Conservation (phyloP, 1,284 basidiomycete genomes). For the Pseudozyma sp. region DNA sequence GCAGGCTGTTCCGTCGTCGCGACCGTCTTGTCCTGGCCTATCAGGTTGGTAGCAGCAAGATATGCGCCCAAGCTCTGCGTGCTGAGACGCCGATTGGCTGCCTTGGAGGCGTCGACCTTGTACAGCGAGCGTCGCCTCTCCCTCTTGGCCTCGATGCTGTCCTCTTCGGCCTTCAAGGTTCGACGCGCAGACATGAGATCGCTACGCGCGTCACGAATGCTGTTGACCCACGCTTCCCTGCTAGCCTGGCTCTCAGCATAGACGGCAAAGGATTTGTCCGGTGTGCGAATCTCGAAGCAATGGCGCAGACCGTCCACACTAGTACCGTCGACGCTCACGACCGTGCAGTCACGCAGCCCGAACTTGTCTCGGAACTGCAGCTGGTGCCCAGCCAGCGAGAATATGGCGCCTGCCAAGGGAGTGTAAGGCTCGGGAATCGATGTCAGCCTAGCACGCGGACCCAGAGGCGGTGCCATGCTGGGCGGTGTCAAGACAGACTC, state of each 20-base stretch:
- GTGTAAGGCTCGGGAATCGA: constrained; percentile 40
- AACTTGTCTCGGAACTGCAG: constrained; percentile 65
- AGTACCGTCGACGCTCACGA: constrained; percentile 61
- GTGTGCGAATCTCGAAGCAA: constrained; percentile 66
- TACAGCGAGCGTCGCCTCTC: constrained; percentile 42
- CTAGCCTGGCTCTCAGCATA: constrained; percentile 57
- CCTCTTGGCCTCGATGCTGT: constrained; percentile 59
- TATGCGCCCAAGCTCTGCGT: constrained; percentile 53
- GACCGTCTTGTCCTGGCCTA: constrained; percentile 27
- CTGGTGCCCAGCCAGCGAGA: constrained; percentile 49
- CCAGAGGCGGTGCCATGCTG: constrained; percentile 9
- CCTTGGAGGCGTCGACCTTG: constrained; percentile 36
- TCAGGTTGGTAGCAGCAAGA: constrained; percentile 30
- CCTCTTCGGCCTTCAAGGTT: constrained; percentile 60
- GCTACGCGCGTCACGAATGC: constrained; percentile 63
- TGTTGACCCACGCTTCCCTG: constrained; percentile 60
- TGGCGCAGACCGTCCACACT: constrained; percentile 43
- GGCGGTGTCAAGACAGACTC: constrained; percentile 23
- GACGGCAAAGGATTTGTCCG: constrained; percentile 66
- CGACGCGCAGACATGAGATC: constrained; percentile 61
- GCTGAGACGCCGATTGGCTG: constrained; percentile 31
- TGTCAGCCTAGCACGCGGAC: constrained; percentile 17
- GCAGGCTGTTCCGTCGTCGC: constrained; percentile 12
- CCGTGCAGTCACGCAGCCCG: constrained; percentile 61
- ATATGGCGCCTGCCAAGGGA: constrained; percentile 47